phyloP scores from a whole-genome alignment of 768 basidiomycete species.

The Russula virescens region DNA sequence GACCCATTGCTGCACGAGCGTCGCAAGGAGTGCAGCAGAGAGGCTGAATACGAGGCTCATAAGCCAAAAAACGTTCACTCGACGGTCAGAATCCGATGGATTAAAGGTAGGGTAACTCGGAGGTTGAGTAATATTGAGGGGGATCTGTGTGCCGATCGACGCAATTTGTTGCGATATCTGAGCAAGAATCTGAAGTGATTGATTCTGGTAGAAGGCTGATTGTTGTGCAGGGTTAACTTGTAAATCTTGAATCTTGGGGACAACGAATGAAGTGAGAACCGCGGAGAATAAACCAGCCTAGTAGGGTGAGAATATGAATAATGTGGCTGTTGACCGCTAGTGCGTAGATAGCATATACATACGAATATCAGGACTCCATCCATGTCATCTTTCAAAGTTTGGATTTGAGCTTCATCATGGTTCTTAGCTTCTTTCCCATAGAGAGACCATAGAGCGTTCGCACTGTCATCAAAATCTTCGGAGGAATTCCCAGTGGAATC shows the following conservation, averaged over 20 bases:
- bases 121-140: background rate
- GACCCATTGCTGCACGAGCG: constrained; percentile 48
- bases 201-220: background rate
- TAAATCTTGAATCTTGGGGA: constrained; percentile 3
- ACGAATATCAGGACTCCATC: background rate
- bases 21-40: constrained; percentile 39
- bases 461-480: constrained; percentile 2
- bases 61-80: constrained; percentile 41
- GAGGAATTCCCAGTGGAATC: background rate
- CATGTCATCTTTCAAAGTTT: background rate
- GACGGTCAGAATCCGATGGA: constrained; percentile 32
- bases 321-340: background rate
- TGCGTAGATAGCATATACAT: background rate
- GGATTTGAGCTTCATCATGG: background rate
- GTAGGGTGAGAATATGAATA: background rate
- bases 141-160: background rate
- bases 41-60: constrained; percentile 35
- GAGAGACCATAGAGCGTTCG: constrained; percentile 1
- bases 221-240: constrained; percentile 2
- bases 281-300: constrained; percentile 20
- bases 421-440: background rate
- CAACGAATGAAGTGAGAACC: constrained; percentile 11
- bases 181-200: constrained; percentile 4
- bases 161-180: constrained; percentile 15
- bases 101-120: constrained; percentile 6